phyloP scores from a whole-genome alignment of 805 yeast genomes.

The Ogataea wickerhamii region DNA sequence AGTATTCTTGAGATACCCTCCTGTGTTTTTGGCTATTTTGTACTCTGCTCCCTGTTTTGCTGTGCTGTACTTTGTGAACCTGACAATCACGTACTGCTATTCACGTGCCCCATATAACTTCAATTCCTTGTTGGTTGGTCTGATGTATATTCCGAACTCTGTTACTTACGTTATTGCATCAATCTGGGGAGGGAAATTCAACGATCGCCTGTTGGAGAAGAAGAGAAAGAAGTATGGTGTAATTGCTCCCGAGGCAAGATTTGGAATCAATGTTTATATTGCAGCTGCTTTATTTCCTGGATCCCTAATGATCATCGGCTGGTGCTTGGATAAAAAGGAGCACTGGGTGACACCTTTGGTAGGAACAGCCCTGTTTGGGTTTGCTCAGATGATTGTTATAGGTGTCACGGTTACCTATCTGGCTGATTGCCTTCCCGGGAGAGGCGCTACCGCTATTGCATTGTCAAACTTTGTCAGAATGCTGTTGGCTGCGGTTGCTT shows the following conservation, averaged over 20 bases:
- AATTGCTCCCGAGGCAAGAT: slow-evolving; percentile 70
- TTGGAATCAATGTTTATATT: slow-evolving; percentile 66
- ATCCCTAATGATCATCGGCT: slow-evolving; percentile 71
- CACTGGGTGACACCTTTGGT: slow-evolving; percentile 79
- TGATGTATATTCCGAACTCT: slow-evolving; percentile 80
- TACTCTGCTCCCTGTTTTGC: slow-evolving; percentile 74
- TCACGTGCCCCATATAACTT: slow-evolving; percentile 67
- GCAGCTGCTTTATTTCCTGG: slow-evolving; percentile 64
- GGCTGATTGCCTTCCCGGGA: slow-evolving; percentile 81
- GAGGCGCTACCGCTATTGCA: slow-evolving; percentile 88
- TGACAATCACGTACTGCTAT: slow-evolving; percentile 65
- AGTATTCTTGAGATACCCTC: slow-evolving; percentile 63
- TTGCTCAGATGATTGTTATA: slow-evolving; percentile 78
- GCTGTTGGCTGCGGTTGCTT: slow-evolving; percentile 69
- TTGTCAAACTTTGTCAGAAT: slow-evolving; percentile 72
- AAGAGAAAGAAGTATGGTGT: slow-evolving; percentile 58
- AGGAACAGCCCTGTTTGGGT: slow-evolving; percentile 80
- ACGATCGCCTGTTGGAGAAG: slow-evolving; percentile 53
- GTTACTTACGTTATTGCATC: slow-evolving; percentile 73
- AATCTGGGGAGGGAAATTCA: slow-evolving; percentile 78
- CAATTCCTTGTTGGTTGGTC: slow-evolving; percentile 60
- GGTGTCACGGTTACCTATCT: slow-evolving; percentile 78
- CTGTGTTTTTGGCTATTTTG: slow-evolving; percentile 60
- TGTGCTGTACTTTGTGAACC: slow-evolving; percentile 66
- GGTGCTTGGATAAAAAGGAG: slow-evolving; percentile 65